A percentile compares a stretch with the other conserved stretches of the same genome.
Conservation (phyloP, 1,139 yeast species). For the Taiozyma onychis region DNA sequence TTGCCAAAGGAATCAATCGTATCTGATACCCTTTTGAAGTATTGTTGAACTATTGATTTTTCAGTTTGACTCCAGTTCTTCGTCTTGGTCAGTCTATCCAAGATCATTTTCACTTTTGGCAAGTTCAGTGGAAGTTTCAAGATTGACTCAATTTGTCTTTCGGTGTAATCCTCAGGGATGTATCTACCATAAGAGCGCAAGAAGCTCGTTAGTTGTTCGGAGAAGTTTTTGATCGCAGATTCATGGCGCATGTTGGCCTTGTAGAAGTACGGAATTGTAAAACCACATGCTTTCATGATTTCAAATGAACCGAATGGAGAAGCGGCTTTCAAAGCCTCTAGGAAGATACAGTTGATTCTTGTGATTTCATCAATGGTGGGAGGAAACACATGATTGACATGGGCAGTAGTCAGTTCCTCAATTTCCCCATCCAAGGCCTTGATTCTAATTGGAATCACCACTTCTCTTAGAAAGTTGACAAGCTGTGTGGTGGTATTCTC, state of each 20-base stretch:
- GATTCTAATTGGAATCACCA: constrained; percentile 73
- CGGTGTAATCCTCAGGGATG: constrained; percentile 36
- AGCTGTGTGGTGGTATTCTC: constrained; percentile 67
- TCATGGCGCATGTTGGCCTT: constrained; percentile 91
- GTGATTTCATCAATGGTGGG: constrained; percentile 94
- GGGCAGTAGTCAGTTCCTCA: constrained; percentile 46
- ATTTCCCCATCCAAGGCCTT: constrained; percentile 54
- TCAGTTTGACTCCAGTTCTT: constrained; percentile 35
- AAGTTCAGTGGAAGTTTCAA: constrained; percentile 63
- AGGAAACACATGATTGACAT: constrained; percentile 75
- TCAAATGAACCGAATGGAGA: constrained; percentile 66
- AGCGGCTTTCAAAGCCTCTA: constrained; percentile 69
- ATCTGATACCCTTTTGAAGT: constrained; percentile 49
- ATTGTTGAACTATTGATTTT: constrained; percentile 33
- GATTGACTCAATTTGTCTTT: constrained; percentile 58
- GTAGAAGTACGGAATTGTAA: constrained; percentile 81
- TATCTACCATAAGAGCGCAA: constrained; percentile 24
- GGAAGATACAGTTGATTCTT: constrained; percentile 76
- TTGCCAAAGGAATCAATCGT: constrained; percentile 82
- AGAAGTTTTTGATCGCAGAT: constrained; percentile 71
- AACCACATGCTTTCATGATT: constrained; percentile 70
- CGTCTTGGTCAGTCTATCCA: constrained; percentile 48
- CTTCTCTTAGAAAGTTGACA: constrained; percentile 69
- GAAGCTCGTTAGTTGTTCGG: constrained; percentile 31
- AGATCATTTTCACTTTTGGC: constrained; percentile 60